Percentiles rank a stretch among this genome's conserved stretches.
These are phyloP conservation scores for Trametes pubescens DNA, from an alignment of 1,284 basidiomycete species.

Conservation along the genomic window DNA sequence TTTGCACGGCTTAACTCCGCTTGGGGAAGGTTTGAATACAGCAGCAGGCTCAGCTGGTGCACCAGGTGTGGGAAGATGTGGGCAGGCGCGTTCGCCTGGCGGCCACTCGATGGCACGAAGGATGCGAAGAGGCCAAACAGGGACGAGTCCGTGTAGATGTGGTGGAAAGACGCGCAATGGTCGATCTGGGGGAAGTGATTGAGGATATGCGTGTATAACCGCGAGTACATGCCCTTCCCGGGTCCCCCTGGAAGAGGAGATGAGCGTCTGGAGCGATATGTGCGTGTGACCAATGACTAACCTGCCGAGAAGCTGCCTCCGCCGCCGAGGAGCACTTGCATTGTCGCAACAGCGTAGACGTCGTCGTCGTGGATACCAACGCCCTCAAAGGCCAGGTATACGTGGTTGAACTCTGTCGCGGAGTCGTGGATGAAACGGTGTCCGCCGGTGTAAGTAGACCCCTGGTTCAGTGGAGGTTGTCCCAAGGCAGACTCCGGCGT, in stretches of 20 bases:
- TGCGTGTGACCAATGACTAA: slow-evolving; percentile 41
- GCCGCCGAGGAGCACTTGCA: slow-evolving; percentile 95
- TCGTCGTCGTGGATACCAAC: slow-evolving; percentile 93
- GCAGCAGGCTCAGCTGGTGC: slow-evolving; percentile 81
- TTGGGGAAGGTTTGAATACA: slow-evolving; percentile 71
- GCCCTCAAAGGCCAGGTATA: slow-evolving; percentile 94
- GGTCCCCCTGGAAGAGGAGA: slow-evolving; percentile 73
- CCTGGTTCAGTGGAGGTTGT: slow-evolving; percentile 45
- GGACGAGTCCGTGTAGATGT: slow-evolving; percentile 95
- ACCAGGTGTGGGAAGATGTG: slow-evolving; percentile 88
- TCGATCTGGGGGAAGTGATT: slow-evolving; percentile 96
- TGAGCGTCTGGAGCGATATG: slow-evolving; percentile 24
- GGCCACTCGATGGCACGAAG: slow-evolving; percentile 78
- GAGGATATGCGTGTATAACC: slow-evolving; percentile 96
- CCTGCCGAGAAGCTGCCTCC: slow-evolving; percentile 96
- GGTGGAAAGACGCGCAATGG: slow-evolving; percentile 98
- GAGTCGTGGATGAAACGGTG: slow-evolving; percentile 75
- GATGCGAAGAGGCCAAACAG: slow-evolving; percentile 94
- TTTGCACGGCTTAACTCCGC: slow-evolving; percentile 88
- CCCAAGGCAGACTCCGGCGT: slow-evolving; percentile 49
- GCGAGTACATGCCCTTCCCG: slow-evolving; percentile 99
- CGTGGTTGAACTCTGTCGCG: slow-evolving; percentile 87
- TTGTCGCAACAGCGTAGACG: slow-evolving; percentile 93
- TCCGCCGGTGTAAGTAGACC: slow-evolving; percentile 88
- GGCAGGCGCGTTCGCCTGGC: slow-evolving; percentile 67